phyloP scores from a whole-genome alignment of 306 rosid species.

The Lathyrus aphaca region DNA sequence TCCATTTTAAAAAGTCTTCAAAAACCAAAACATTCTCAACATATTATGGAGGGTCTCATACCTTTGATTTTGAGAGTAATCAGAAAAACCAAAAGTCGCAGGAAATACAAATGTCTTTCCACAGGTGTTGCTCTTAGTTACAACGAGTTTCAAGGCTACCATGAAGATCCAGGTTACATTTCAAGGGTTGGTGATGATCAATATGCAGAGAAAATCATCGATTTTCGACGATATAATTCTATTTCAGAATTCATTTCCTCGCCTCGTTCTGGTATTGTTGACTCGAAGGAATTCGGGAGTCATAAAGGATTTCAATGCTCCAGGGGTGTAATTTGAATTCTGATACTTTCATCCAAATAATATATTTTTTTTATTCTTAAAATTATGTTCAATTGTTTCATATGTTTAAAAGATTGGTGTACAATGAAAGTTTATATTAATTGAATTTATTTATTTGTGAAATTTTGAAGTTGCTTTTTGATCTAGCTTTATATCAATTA shows the following conservation, averaged over 20 bases:
- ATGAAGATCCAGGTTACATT: not conserved
- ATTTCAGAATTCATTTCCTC: constrained; percentile 30
- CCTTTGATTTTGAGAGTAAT: constrained; percentile 47
- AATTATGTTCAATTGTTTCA: not conserved
- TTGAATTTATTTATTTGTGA: not conserved
- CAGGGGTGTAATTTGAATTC: constrained; percentile 11
- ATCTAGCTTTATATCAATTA: not conserved
- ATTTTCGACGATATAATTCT: constrained; percentile 32
- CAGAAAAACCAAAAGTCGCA: constrained; percentile 44
- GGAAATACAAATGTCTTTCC: constrained; percentile 44
- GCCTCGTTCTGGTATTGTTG: not conserved
- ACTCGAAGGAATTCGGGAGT: constrained; percentile 32
- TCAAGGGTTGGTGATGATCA: constrained; percentile 7
- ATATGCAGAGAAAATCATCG: not conserved
- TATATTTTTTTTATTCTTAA: not conserved
- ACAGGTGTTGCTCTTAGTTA: constrained; percentile 31
- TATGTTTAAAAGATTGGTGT: not conserved
- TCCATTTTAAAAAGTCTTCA: not conserved
- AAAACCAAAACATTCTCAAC: not conserved
- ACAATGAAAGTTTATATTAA: not conserved
- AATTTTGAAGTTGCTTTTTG: not conserved
- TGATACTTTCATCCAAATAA: not conserved
- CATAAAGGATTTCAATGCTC: constrained; percentile 24
- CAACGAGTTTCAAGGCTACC: constrained; percentile 25
- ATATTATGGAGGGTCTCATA: constrained; percentile 52